Percentiles rank a stretch among this genome's conserved stretches.
Conservation (phyloP, 148 eudicot genomes). For the Polygonum aviculare region DNA sequence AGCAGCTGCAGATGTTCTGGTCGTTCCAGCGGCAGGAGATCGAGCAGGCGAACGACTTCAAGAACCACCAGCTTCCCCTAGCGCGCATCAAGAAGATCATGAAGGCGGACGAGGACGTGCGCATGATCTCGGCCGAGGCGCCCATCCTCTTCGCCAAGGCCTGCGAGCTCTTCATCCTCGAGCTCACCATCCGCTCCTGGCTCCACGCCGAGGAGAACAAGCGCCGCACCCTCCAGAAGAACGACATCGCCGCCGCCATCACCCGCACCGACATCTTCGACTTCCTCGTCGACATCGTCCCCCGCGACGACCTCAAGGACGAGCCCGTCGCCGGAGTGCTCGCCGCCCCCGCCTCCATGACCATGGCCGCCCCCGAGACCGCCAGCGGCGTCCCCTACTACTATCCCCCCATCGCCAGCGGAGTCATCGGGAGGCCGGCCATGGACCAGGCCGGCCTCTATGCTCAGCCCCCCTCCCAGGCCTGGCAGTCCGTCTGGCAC, state of each 20-base stretch:
- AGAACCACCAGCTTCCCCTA: conserved; percentile 74
- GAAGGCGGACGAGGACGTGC: conserved; percentile 90
- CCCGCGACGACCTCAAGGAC: conserved; percentile 70
- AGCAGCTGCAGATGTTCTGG: conserved; percentile 85
- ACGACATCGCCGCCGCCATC: conserved; percentile 74
- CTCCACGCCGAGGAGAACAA: conserved; percentile 86
- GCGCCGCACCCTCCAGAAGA: conserved; percentile 72
- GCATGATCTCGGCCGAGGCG: conserved; percentile 89
- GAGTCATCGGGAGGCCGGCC: conserved; percentile 51
- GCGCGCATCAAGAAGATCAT: conserved; percentile 88
- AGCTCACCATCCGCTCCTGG: conserved; percentile 76
- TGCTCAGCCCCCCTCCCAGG: conserved; percentile 45
- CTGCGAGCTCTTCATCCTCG: conserved; percentile 79
- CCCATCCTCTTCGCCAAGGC: conserved; percentile 82
- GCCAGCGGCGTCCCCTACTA: conserved; percentile 73
- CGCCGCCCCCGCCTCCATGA: not conserved
- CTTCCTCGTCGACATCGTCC: conserved; percentile 77
- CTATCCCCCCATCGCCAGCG: conserved; percentile 44
- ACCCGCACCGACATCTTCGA: conserved; percentile 78
- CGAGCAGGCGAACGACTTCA: conserved; percentile 65
- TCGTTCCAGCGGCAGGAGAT: conserved; percentile 69
- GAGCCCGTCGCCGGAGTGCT: no score
- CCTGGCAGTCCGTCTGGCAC: conserved; percentile 95
- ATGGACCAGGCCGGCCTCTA: conserved; percentile 44
- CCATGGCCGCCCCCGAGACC: not conserved